A percentile compares a stretch with the other conserved stretches of the same genome.
Conservation (phyloP, 2,329 filamentous ascomycete species). For the Clonostachys sp. region DNA sequence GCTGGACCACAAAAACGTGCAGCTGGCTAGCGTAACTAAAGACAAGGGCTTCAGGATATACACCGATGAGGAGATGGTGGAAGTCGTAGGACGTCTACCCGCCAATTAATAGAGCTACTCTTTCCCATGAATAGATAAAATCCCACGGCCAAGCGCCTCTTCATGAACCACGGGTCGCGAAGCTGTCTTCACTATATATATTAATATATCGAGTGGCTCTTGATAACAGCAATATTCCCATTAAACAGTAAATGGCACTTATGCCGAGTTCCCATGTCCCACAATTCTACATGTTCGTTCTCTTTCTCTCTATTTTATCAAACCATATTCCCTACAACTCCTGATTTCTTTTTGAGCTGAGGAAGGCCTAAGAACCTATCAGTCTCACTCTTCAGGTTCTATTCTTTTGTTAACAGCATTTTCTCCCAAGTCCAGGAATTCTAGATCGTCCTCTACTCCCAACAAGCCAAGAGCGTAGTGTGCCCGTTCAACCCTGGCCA, state of each 20-base stretch:
- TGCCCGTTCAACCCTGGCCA: conserved; percentile 58
- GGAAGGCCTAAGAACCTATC: too few species aligned
- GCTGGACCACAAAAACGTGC: conserved; percentile 96
- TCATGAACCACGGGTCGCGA: too few species aligned
- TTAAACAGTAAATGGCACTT: too few species aligned
- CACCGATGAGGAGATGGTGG: conserved; percentile 93
- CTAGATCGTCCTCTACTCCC: conserved; percentile 65
- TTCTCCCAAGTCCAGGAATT: conserved; percentile 1
- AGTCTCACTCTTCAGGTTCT: too few species aligned
- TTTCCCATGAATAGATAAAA: not conserved
- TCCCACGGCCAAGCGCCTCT: not conserved
- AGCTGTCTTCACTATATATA: too few species aligned
- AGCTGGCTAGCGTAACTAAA: conserved; percentile 95
- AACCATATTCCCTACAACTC: too few species aligned
- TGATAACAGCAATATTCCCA: too few species aligned
- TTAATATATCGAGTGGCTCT: too few species aligned
- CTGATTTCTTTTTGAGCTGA: too few species aligned
- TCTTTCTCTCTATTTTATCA: too few species aligned
- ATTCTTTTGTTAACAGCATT: conserved; percentile 1
- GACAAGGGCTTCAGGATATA: conserved; percentile 99
- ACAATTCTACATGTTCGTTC: too few species aligned
- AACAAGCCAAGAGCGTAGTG: conserved; percentile 77
- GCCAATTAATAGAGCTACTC: conserved; percentile 43
- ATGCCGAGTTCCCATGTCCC: too few species aligned
- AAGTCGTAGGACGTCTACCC: conserved; percentile 79